These are phyloP conservation scores for Pisolithus thermaeus DNA, from an alignment of 1,284 basidiomycete genomes.

Conservation along the genomic window DNA sequence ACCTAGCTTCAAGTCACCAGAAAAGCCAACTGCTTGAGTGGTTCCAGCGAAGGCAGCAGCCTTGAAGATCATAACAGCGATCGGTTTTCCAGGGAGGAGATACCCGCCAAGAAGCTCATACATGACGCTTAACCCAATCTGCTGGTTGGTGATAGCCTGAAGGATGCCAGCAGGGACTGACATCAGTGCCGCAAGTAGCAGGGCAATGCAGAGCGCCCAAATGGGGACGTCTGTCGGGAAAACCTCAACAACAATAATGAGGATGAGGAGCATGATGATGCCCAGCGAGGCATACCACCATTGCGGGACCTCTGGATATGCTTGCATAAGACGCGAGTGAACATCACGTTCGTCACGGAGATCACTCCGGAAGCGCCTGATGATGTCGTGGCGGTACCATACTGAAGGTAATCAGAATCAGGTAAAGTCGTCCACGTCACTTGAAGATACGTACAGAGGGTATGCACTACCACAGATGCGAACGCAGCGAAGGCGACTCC, in stretches of 20 bases:
- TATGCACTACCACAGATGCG: conserved; percentile 71
- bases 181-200: conserved; percentile 52
- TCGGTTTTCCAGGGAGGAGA: conserved; percentile 67
- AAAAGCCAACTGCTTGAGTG: conserved; percentile 55
- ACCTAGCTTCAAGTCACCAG: conserved; percentile 69
- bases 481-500: conserved; percentile 71
- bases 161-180: conserved; percentile 74
- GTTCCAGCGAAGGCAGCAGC: conserved; percentile 58
- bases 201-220: conserved; percentile 62
- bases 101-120: conserved; percentile 76
- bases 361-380: conserved; percentile 57
- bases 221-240: conserved; percentile 70
- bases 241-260: conserved; percentile 61
- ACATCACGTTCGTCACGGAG: conserved; percentile 74
- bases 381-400: conserved; percentile 79
- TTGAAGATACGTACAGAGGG: conserved; percentile 48
- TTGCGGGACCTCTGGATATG: conserved; percentile 73
- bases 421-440: background rate
- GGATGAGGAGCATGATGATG: conserved; percentile 51
- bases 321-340: conserved; percentile 79
- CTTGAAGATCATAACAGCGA: conserved; percentile 85
- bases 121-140: conserved; percentile 62
- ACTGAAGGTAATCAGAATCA: conserved; percentile 37
- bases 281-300: conserved; percentile 72
- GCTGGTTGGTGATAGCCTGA: conserved; percentile 83